Percentiles rank a stretch among this genome's conserved stretches.
Evolutionary conservation across 2,329 filamentous ascomycete species (phyloP).

Genomic region (Aspergillus thermomutatus): DNA sequence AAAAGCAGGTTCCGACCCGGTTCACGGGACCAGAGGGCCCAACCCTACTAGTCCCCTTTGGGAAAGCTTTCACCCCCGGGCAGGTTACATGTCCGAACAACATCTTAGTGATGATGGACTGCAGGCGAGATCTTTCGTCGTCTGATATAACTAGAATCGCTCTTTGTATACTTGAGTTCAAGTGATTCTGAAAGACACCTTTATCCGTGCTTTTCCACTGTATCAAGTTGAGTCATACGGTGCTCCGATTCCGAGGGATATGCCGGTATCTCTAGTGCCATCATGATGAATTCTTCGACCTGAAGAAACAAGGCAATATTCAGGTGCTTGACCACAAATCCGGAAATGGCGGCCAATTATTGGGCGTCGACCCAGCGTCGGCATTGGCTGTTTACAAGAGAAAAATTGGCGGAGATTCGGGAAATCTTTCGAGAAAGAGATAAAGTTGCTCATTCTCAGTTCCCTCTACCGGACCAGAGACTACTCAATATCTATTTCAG

Average conservation of each 20-base stretch:
- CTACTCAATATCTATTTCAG: conserved; percentile 90
- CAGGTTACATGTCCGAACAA: neutral
- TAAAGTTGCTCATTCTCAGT: conserved; percentile 69
- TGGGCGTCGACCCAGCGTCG: conserved; percentile 92
- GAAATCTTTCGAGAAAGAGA: conserved; percentile 75
- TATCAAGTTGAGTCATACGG: neutral
- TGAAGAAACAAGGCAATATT: neutral
- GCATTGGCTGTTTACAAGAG: conserved; percentile 85
- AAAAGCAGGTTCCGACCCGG: conserved; percentile 21
- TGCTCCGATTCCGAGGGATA: neutral
- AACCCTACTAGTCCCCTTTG: conserved; percentile 32
- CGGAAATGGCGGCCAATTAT: conserved; percentile 84
- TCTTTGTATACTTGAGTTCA: neutral
- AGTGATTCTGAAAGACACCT: neutral
- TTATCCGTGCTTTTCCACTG: neutral
- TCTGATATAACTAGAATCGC: neutral
- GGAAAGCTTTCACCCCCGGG: conserved; percentile 6
- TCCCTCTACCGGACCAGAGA: conserved; percentile 75
- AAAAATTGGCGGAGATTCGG: conserved; percentile 72
- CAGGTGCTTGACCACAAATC: conserved; percentile 1
- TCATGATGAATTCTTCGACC: conserved; percentile 8
- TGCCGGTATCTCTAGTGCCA: neutral
- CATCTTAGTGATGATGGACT: neutral
- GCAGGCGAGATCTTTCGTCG: neutral
- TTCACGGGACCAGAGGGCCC: conserved; percentile 27